Evolutionary conservation across 2,329 filamentous ascomycete genomes (phyloP).

Genomic region (Chaetomium sp.): DNA sequence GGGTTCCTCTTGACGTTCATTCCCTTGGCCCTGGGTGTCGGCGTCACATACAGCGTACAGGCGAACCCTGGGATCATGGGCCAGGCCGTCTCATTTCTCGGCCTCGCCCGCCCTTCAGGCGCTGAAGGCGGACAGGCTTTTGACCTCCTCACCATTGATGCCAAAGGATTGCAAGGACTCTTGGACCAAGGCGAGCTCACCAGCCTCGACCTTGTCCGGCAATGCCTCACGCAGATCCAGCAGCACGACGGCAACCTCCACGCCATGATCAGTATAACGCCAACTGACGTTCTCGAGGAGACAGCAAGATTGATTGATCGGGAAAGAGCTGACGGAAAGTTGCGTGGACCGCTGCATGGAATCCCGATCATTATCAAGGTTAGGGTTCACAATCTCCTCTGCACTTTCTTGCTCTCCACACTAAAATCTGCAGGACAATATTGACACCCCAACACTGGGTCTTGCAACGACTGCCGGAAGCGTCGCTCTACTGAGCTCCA

Average conservation of each 20-base stretch:
- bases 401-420: too few relatives aligned
- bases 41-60: not conserved
- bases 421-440: not conserved
- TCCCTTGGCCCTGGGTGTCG: not conserved
- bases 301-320: not conserved
- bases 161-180: not conserved
- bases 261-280: not conserved
- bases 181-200: not conserved
- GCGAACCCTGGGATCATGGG: not conserved
- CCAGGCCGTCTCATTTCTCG: not conserved
- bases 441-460: not conserved
- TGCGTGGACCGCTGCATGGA: not conserved
- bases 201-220: not conserved
- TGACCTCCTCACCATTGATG: not conserved
- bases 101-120: not conserved
- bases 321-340: not conserved
- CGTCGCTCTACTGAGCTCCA: not conserved
- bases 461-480: not conserved
- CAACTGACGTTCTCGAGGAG: not conserved
- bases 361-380: not conserved
- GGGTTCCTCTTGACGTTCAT: not conserved
- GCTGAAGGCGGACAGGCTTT: not conserved
- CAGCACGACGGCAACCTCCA: not conserved
- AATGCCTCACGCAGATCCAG: not conserved
- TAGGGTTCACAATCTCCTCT: not conserved